Evolutionary conservation across 805 yeast genomes (phyloP).

Genomic region (Yamadazyma laniorum): DNA sequence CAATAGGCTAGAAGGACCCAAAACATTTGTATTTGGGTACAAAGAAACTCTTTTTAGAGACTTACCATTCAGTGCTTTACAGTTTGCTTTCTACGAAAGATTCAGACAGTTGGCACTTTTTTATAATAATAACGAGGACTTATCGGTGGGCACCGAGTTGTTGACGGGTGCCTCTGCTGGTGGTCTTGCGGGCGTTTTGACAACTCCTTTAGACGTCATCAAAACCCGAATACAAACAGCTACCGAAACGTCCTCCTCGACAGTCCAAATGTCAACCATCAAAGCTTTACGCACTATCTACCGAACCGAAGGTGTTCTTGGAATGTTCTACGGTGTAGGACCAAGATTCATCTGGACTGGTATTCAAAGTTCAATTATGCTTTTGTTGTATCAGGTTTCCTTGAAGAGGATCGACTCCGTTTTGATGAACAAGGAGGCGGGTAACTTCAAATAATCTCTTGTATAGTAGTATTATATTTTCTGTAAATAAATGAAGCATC

Average conservation of each 20-base stretch:
- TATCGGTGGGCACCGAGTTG: conserved; percentile 63
- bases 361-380: conserved; percentile 91
- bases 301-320: conserved; percentile 69
- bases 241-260: conserved; percentile 26
- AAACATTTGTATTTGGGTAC: conserved; percentile 84
- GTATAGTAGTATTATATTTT: conserved; percentile 1
- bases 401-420: conserved; percentile 46
- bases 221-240: conserved; percentile 94
- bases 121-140: conserved; percentile 36
- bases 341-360: conserved; percentile 97
- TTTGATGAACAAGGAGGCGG: conserved; percentile 1
- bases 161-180: conserved; percentile 95
- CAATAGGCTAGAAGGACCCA: conserved; percentile 64
- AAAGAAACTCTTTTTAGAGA: conserved; percentile 92
- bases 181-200: conserved; percentile 82
- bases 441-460: conserved; percentile 2
- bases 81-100: conserved; percentile 91
- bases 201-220: conserved; percentile 90
- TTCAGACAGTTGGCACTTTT: conserved; percentile 61
- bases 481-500: conserved; percentile 4
- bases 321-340: conserved; percentile 91
- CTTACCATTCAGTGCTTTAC: conserved; percentile 92
- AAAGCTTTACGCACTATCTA: conserved; percentile 47
- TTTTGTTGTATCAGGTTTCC: conserved; percentile 78
- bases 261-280: conserved; percentile 22